Evolutionary conservation across 306 rosid species (phyloP).

Genomic region (Boehmeria nivea): DNA sequence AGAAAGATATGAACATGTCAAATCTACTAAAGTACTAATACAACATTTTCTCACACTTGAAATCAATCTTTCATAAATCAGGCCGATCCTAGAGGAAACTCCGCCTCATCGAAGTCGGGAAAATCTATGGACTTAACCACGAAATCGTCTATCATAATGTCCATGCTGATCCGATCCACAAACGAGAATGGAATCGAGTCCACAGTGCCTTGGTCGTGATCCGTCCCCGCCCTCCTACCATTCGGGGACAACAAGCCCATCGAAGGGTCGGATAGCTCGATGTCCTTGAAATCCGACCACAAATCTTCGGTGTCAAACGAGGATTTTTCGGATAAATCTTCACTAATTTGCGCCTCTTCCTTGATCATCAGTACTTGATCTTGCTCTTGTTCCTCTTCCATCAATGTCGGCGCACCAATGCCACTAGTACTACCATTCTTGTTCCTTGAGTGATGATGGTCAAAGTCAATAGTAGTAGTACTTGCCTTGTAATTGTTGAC

Average conservation of each 20-base stretch:
- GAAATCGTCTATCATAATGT: slow-evolving; percentile 26
- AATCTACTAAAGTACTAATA: background rate
- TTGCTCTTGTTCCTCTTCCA: background rate
- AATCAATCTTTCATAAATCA: too few relatives aligned
- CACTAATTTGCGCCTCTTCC: slow-evolving; percentile 29
- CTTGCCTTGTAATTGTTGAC: slow-evolving; percentile 9
- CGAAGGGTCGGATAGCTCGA: slow-evolving; percentile 30
- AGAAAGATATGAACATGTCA: background rate
- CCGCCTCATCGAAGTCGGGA: slow-evolving; percentile 21
- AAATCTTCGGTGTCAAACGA: slow-evolving; percentile 19
- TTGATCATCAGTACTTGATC: background rate
- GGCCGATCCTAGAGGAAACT: slow-evolving; percentile 11
- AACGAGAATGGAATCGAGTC: slow-evolving; percentile 30
- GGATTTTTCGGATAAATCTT: slow-evolving; percentile 5
- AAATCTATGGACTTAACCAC: slow-evolving; percentile 29
- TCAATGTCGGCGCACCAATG: background rate
- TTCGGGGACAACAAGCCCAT: background rate
- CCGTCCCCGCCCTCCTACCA: slow-evolving; percentile 1
- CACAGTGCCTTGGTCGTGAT: slow-evolving; percentile 14
- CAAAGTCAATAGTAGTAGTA: background rate
- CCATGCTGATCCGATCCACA: slow-evolving; percentile 5
- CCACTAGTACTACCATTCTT: too few relatives aligned
- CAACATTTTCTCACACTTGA: background rate
- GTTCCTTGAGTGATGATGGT: background rate
- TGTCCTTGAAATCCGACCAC: slow-evolving; percentile 50